phyloP scores from a whole-genome alignment of 1,139 yeast genomes.

The Nakaseomyces glabratus region DNA sequence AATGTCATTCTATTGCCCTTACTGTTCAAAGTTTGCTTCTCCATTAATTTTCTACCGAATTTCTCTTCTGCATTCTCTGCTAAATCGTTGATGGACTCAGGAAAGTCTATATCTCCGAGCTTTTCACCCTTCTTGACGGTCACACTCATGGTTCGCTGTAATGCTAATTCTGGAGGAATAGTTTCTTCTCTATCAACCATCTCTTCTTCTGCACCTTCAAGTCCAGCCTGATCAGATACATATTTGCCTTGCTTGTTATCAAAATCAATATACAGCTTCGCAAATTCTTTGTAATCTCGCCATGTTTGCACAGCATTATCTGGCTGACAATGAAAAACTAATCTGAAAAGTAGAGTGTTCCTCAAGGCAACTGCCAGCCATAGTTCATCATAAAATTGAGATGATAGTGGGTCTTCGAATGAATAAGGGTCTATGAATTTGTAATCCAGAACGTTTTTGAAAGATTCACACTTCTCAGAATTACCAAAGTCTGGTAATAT shows the following conservation, averaged over 20 bases:
- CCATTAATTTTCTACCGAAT: constrained; percentile 4
- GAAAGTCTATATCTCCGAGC: constrained; percentile 10
- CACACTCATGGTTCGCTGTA: constrained; percentile 8
- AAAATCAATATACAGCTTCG: constrained; percentile 50
- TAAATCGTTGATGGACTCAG: constrained; percentile 6
- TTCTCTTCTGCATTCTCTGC: constrained; percentile 11
- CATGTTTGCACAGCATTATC: constrained; percentile 82
- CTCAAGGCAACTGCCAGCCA: constrained; percentile 82
- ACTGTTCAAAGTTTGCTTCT: neutral
- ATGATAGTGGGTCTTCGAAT: constrained; percentile 77
- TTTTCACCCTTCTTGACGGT: constrained; percentile 6
- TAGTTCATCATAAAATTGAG: constrained; percentile 72
- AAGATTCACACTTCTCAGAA: constrained; percentile 2
- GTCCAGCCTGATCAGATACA: constrained; percentile 22
- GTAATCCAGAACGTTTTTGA: constrained; percentile 18
- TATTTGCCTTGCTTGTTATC: constrained; percentile 40
- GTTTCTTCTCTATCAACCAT: constrained; percentile 8
- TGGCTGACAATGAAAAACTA: constrained; percentile 90
- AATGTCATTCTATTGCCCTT: constrained; percentile 8
- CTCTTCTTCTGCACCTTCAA: constrained; percentile 7
- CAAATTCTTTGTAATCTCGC: constrained; percentile 75
- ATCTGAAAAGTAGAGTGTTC: constrained; percentile 71
- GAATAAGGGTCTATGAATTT: constrained; percentile 75
- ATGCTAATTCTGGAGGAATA: constrained; percentile 12
- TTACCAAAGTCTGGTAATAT: constrained; percentile 11